A percentile compares a stretch with the other conserved stretches of the same genome.
These are phyloP conservation scores for Phytophthora nicotianae DNA, from an alignment of 352 stramenopile species.

Conservation along the genomic window DNA sequence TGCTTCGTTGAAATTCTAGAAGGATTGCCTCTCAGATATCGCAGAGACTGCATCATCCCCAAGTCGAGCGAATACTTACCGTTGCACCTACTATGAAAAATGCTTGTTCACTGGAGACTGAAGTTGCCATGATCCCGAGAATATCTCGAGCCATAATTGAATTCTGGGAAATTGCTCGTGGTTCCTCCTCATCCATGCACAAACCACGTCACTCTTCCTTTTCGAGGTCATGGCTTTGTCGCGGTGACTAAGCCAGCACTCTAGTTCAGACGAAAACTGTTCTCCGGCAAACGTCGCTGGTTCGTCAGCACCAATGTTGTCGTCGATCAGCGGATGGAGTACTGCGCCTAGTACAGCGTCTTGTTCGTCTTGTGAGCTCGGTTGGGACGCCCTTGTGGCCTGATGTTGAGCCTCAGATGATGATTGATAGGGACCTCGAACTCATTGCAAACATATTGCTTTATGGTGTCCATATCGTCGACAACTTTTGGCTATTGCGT, in stretches of 20 bases:
- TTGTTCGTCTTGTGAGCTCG: constrained; percentile 8
- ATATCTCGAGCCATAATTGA: constrained; percentile 19
- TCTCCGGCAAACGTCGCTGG: neutral
- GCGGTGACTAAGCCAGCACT: constrained; percentile 9
- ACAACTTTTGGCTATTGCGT: neutral
- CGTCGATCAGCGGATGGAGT: constrained; percentile 8
- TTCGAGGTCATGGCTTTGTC: constrained; percentile 12
- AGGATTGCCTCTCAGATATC: too few species aligned
- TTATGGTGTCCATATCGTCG: too few species aligned
- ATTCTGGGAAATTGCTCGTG: constrained; percentile 18
- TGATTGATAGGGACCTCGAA: constrained; percentile 1
- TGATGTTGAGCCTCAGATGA: constrained; percentile 4
- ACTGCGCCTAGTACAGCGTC: constrained; percentile 1
- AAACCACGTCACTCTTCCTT: constrained; percentile 8
- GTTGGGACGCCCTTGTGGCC: neutral
- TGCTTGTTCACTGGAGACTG: constrained; percentile 18
- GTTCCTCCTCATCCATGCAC: constrained; percentile 10
- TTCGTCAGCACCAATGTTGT: constrained; percentile 9
- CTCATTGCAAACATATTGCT: constrained; percentile 1
- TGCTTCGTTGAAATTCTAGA: too few species aligned
- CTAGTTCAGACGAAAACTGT: constrained; percentile 8
- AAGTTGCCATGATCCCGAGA: constrained; percentile 25
- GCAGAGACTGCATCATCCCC: constrained; percentile 19
- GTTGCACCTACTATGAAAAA: constrained; percentile 18
- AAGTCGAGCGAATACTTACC: constrained; percentile 11